Conservation (phyloP, 768 basidiomycete species). For the Naganishia vishniacii region DNA sequence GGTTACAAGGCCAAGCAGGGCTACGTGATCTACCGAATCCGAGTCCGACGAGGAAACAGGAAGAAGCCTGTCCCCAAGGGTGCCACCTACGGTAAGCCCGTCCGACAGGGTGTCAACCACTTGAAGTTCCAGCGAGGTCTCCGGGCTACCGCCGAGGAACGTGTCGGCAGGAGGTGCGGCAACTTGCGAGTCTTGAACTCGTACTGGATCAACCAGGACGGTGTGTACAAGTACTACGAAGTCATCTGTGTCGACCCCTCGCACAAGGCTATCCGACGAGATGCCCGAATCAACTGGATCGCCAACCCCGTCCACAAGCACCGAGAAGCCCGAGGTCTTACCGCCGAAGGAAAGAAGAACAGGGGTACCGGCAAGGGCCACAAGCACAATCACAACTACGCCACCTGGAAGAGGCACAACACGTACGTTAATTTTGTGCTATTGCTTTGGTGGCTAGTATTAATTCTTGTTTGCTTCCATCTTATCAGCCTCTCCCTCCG, state of each 20-base stretch:
- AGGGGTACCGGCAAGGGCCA: slow-evolving; percentile 95
- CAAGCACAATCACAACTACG: slow-evolving; percentile 83
- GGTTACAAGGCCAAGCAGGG: slow-evolving; percentile 99
- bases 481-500: slow-evolving; percentile 46
- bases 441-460: background rate
- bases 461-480: background rate
- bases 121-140: slow-evolving; percentile 94
- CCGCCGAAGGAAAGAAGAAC: slow-evolving; percentile 95
- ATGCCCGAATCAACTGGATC: slow-evolving; percentile 99
- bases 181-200: slow-evolving; percentile 82
- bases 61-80: slow-evolving; percentile 99
- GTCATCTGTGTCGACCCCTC: slow-evolving; percentile 85
- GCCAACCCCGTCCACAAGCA: slow-evolving; percentile 96
- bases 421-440: slow-evolving; percentile 51
- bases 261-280: slow-evolving; percentile 71
- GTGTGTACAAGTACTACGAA: slow-evolving; percentile 98
- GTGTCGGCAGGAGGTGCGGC: slow-evolving; percentile 91
- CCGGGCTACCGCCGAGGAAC: slow-evolving; percentile 91
- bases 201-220: slow-evolving; percentile 99
- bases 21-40: slow-evolving; percentile 93
- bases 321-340: slow-evolving; percentile 94
- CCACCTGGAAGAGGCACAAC: slow-evolving; percentile 98
- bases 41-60: slow-evolving; percentile 95
- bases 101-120: slow-evolving; percentile 98
- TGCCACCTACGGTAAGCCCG: slow-evolving; percentile 99